Conservation (phyloP, 371 early-diverging fungal genomes). For the Sanchytrium tribonematis region DNA sequence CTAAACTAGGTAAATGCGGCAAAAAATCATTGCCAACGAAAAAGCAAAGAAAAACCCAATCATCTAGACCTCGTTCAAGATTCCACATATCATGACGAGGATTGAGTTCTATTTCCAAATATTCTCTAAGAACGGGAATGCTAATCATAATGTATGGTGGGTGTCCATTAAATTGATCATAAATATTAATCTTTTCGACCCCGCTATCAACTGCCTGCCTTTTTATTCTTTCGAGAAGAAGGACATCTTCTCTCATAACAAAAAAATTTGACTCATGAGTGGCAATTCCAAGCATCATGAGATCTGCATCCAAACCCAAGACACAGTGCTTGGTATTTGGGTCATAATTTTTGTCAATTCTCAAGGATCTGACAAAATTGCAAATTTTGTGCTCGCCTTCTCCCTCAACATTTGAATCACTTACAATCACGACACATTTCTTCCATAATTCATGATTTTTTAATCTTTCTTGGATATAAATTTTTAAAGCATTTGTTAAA, state of each 20-base stretch:
- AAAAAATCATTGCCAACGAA: conserved; percentile 99
- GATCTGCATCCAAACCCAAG: conserved; percentile 96
- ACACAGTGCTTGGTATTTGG: conserved; percentile 76
- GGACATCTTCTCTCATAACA: conserved; percentile 89
- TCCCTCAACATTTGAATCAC: conserved; percentile 86
- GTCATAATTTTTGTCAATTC: conserved; percentile 41
- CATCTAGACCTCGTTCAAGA: conserved; percentile 78
- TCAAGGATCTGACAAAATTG: conserved; percentile 77
- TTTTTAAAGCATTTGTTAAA: conserved; percentile 50
- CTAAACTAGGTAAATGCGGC: conserved; percentile 88
- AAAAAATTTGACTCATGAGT: conserved; percentile 90
- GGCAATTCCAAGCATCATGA: conserved; percentile 94
- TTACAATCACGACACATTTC: conserved; percentile 68
- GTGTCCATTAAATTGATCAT: too few relatives aligned
- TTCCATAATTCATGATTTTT: conserved; percentile 70
- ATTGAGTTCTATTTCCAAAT: conserved; percentile 57
- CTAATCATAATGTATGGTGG: conserved; percentile 72
- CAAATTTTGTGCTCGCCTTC: conserved; percentile 99
- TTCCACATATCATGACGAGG: conserved; percentile 33
- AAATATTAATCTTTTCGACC: background rate
- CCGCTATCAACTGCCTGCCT: conserved; percentile 18
- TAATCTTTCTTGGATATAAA: conserved; percentile 63
- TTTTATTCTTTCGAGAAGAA: conserved; percentile 35
- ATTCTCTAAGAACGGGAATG: conserved; percentile 66
- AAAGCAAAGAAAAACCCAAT: conserved; percentile 96